phyloP scores from a whole-genome alignment of 805 yeast species.

The Monosporozyma solicola region DNA sequence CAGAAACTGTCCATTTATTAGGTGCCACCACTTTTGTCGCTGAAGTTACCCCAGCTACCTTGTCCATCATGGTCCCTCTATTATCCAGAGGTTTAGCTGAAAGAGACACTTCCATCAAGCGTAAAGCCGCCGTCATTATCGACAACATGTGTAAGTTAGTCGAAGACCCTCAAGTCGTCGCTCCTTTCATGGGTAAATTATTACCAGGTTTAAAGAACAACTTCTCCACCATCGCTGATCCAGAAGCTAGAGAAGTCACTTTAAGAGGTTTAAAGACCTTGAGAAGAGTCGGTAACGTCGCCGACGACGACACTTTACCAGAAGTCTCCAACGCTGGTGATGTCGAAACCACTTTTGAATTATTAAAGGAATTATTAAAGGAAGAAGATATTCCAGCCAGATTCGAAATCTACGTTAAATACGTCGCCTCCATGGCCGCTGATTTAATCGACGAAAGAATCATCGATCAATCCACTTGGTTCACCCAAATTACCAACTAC shows the following conservation, averaged over 20 bases:
- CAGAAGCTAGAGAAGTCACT: constrained; percentile 99
- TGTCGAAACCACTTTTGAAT: constrained; percentile 72
- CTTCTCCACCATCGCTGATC: constrained; percentile 96
- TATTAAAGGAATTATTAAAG: constrained; percentile 64
- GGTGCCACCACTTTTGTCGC: constrained; percentile 99
- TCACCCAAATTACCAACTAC: constrained; percentile 80
- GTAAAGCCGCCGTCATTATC: constrained; percentile 98
- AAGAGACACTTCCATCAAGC: constrained; percentile 98
- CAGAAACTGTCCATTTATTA: constrained; percentile 96
- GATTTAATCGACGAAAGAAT: constrained; percentile 97
- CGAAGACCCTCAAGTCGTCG: constrained; percentile 99
- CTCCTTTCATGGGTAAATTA: constrained; percentile 94
- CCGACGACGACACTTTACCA: constrained; percentile 83
- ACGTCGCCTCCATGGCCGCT: constrained; percentile 96
- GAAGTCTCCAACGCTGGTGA: constrained; percentile 99
- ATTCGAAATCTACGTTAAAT: constrained; percentile 68
- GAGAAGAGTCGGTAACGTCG: constrained; percentile 97
- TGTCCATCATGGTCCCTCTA: constrained; percentile 98
- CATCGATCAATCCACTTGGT: constrained; percentile 90
- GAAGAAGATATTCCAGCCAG: constrained; percentile 61
- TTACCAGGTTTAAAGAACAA: constrained; percentile 94
- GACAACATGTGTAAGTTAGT: constrained; percentile 99
- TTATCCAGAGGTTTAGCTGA: constrained; percentile 99
- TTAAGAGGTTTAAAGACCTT: constrained; percentile 93
- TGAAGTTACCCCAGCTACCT: constrained; percentile 98